Evolutionary conservation across 805 yeast species (phyloP), one percentile per base, ranked within the genome.

Genomic region (Nakazawaea wyomingensis): DNA sequence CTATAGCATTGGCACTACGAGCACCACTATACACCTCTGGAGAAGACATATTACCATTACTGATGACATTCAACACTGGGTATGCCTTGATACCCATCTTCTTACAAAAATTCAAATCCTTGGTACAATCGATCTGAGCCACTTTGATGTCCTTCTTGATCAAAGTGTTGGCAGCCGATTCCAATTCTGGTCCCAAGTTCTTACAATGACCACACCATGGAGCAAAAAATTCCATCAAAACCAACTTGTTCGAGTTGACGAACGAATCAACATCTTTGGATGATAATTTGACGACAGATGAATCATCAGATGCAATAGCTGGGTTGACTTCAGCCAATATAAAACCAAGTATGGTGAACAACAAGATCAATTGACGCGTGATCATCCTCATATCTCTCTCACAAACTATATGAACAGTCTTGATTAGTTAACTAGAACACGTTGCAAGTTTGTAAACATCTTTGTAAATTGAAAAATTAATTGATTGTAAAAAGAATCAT

Each of bases 121-220:
- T 85, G 31, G 88, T 82, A 74, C 96, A 87, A 63, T 87, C 95
- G 51, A 87, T 68, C 69, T 87, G 95, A 36, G 87, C 95, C 55
- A 87, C 68, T 54, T 78, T 76, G 61, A 85, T 80, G 42, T 76
- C 68, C 47, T 83, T 76, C 41, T 70, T 76, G 37, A 69, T 72
- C 58, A 85, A 71, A 14, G 56, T 52, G 51, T 80, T 79, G 39
- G 91, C 87, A 41, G 96, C 96, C 54, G 74, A 62, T 42, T 78
- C 69, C 53, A 74, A 85, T 62, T 87, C 83, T 27, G 96, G 96
- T 9, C 88, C 95, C 51, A 87, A 68, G 38, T 74, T 76, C 71
- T 90, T 88, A 74, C 97, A 90, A 69, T 90, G 91, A 14, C 96
- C 96, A 73, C 96, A 90, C 97, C 98, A 91, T 60, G 97, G 95